Conservation (phyloP, 2,329 filamentous ascomycete genomes). For the Blastomyces silverae region DNA sequence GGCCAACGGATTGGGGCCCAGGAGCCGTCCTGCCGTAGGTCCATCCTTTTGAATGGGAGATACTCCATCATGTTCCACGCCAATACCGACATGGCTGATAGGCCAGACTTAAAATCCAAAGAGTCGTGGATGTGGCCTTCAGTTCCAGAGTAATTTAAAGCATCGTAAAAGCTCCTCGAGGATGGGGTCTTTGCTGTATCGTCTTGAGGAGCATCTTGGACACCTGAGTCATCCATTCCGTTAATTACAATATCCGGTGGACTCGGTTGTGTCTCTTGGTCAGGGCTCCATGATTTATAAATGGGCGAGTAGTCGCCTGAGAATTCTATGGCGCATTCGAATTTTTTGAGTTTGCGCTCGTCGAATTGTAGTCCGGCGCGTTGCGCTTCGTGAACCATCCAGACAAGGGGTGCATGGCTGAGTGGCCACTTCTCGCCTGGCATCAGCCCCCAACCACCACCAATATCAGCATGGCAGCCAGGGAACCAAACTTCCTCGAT, state of each 20-base stretch:
- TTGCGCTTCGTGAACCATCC: constrained; percentile 51
- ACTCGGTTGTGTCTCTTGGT: neutral
- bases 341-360: constrained; percentile 56
- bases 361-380: constrained; percentile 66
- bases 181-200: constrained; percentile 24
- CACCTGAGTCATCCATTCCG: constrained; percentile 2
- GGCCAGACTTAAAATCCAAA: constrained; percentile 57
- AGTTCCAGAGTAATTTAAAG: constrained; percentile 53
- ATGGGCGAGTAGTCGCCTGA: constrained; percentile 36
- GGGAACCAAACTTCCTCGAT: constrained; percentile 52
- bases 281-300: constrained; percentile 18
- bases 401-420: constrained; percentile 48
- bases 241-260: constrained; percentile 13
- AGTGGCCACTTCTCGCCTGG: constrained; percentile 31
- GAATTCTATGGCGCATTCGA: constrained; percentile 55
- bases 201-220: constrained; percentile 22
- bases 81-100: constrained; percentile 51
- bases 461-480: constrained; percentile 50
- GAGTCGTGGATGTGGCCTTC: constrained; percentile 61
- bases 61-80: constrained; percentile 77
- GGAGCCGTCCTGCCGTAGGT: constrained; percentile 61
- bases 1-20: constrained; percentile 81
- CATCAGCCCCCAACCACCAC: constrained; percentile 46
- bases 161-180: constrained; percentile 47
- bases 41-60: constrained; percentile 73